Conservation (phyloP, 176 grass and related monocot genomes). For the Elaeis guineensis region DNA sequence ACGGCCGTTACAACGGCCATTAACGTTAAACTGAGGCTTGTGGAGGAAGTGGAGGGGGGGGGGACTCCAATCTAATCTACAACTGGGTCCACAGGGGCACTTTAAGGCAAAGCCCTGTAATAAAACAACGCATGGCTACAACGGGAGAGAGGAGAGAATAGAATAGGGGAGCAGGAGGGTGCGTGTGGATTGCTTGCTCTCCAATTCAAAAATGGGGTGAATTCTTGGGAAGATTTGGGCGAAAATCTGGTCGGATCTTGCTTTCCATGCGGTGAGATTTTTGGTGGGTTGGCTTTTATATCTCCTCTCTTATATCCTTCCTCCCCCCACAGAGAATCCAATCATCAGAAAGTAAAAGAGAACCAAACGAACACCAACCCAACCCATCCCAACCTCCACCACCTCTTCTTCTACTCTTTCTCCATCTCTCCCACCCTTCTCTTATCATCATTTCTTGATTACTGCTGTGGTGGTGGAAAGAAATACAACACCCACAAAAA, state of each 20-base stretch:
- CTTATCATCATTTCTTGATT: no score
- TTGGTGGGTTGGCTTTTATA: constrained; percentile 12
- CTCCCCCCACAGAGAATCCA: not conserved
- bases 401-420: not conserved
- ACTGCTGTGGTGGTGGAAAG: no score
- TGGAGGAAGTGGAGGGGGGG: no score
- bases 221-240: constrained; percentile 29
- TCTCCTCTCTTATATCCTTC: not conserved
- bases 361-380: not conserved
- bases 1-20: no score
- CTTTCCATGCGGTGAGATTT: constrained; percentile 30
- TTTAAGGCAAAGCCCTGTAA: not conserved
- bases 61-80: not conserved
- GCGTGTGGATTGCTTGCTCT: constrained; percentile 49
- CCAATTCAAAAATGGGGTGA: constrained; percentile 22
- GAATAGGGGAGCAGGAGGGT: not conserved
- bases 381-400: not conserved
- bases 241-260: constrained; percentile 76
- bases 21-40: no score
- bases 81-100: not conserved
- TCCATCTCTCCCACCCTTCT: not conserved
- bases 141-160: constrained; percentile 17
- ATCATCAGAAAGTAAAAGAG: not conserved
- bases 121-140: constrained; percentile 2
- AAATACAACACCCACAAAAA: no score